Evolutionary conservation across 805 yeast genomes (phyloP).

Genomic region (Cyberlindnera mrakii): DNA sequence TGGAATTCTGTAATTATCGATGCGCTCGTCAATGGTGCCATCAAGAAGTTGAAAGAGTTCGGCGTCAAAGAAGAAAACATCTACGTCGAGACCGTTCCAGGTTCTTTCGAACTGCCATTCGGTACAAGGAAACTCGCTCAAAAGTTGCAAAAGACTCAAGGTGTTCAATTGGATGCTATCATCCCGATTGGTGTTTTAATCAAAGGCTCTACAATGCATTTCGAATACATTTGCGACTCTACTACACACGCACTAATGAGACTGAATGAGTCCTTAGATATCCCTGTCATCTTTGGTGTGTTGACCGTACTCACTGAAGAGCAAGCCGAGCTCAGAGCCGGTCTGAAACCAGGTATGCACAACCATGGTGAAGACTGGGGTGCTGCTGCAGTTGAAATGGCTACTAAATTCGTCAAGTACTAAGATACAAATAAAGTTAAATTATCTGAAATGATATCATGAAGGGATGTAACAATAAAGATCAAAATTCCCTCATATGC

Average conservation of each 20-base stretch:
- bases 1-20: conserved; percentile 83
- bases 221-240: conserved; percentile 92
- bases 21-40: conserved; percentile 75
- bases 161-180: conserved; percentile 66
- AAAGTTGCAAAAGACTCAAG: conserved; percentile 32
- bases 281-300: conserved; percentile 90
- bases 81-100: conserved; percentile 82
- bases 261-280: conserved; percentile 58
- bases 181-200: conserved; percentile 92
- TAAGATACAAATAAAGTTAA: not conserved
- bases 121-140: conserved; percentile 54
- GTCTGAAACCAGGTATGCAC: conserved; percentile 74
- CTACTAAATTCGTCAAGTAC: conserved; percentile 31
- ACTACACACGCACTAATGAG: conserved; percentile 82
- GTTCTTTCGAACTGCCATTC: conserved; percentile 88
- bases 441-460: no score
- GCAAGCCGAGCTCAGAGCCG: conserved; percentile 92
- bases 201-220: conserved; percentile 97
- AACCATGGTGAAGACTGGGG: conserved; percentile 99
- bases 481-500: no score
- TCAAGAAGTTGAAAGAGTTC: conserved; percentile 46
- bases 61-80: conserved; percentile 79
- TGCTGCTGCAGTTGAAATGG: conserved; percentile 98
- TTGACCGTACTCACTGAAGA: conserved; percentile 90
- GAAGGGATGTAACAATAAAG: no score